Base-by-base conservation (phyloP, 176 grass and related monocot genomes). In the Triticum timopheevii region DNA sequence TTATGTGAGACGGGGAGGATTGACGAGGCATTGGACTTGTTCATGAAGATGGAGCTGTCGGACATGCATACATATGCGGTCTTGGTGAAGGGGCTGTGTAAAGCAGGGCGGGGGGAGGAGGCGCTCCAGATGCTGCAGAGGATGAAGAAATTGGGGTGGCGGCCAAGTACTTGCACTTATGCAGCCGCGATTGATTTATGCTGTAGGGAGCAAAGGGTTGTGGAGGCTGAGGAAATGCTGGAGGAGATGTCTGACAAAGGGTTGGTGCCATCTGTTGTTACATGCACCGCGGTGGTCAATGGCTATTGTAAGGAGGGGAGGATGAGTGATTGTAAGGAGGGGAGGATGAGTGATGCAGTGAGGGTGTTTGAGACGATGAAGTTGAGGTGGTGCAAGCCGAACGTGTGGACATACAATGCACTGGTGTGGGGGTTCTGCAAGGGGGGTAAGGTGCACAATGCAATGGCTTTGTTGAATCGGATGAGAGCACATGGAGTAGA, bases 321-420 rank as follows among this genome's bases (percentile, higher is more conserved):
- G 78, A 82, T 85, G 76, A 67, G 62, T 33, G 63, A 36, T 64
- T 84, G 81, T 64, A 87, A 73, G 81, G 64, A 56, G 31, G 71
- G 78, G 52, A 85, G 78, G 78, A 82, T 85, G 76, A 67, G 62
- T 33, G 63, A 36, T 64, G 90, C 90, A 3, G 1, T 85, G 15
- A 87, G 82, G 82, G 3, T 91, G 56, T 85, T 91, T 81, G 82
- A 85, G 24, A 25, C 5, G 47, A 91, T 88, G 76, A 81, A 85
- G 63, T n/a, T 70, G 39, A 81, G 80, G 59, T 83, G 86, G 47
- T 91, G 86, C 25, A 47, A 91, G 78, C 90, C 82, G 13, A 91
- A 88, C 82, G 90, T 91, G 16, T 85, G 90, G 90, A 85, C 86
- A 71, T 91, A 91, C 62, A 91, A 91, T 64, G 85, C 47, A 2